phyloP scores from a whole-genome alignment of 2,329 filamentous ascomycete species.

The Chaetomium sp. region DNA sequence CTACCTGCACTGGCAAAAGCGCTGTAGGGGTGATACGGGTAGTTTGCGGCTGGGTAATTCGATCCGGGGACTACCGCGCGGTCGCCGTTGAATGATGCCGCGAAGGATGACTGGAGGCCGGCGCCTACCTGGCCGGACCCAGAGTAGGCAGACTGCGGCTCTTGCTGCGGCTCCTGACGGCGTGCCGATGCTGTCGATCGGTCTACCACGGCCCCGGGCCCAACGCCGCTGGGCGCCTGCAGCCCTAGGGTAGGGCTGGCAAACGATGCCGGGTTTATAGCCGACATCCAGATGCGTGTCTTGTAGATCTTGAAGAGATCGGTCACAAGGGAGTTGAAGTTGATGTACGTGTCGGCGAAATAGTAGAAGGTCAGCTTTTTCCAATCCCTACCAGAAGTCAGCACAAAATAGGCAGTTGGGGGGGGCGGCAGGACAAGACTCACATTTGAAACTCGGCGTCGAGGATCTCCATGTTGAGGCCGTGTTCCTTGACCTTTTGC shows the following conservation, averaged over 20 bases:
- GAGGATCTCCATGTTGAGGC: slow-evolving; percentile 96
- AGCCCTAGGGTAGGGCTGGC: slow-evolving; percentile 74
- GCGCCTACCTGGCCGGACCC: slow-evolving; percentile 44
- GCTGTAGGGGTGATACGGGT: slow-evolving; percentile 48
- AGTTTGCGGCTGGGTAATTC: slow-evolving; percentile 45
- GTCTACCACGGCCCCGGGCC: slow-evolving; percentile 64
- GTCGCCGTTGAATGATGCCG: slow-evolving; percentile 46
- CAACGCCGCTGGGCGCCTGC: slow-evolving; percentile 67
- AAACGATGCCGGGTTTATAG: slow-evolving; percentile 96
- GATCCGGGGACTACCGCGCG: slow-evolving; percentile 44
- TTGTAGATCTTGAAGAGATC: slow-evolving; percentile 99
- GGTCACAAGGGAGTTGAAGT: slow-evolving; percentile 96
- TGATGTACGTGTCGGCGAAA: slow-evolving; percentile 97
- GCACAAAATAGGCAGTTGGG: background rate
- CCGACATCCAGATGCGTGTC: slow-evolving; percentile 99
- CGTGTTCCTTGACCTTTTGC: slow-evolving; percentile 93
- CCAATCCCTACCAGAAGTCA: slow-evolving; percentile 71
- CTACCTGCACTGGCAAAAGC: slow-evolving; percentile 47
- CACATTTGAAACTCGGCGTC: slow-evolving; percentile 99
- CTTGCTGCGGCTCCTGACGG: slow-evolving; percentile 51
- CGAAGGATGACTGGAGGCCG: slow-evolving; percentile 48
- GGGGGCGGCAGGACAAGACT: slow-evolving; percentile 46
- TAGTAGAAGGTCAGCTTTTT: slow-evolving; percentile 99
- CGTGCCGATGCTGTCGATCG: slow-evolving; percentile 53
- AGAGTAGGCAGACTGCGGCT: slow-evolving; percentile 44